Percentiles rank a stretch among this genome's conserved stretches.
phyloP scores from a whole-genome alignment of 371 early-diverging fungal genomes.

The Dinochytrium kinnereticum region DNA sequence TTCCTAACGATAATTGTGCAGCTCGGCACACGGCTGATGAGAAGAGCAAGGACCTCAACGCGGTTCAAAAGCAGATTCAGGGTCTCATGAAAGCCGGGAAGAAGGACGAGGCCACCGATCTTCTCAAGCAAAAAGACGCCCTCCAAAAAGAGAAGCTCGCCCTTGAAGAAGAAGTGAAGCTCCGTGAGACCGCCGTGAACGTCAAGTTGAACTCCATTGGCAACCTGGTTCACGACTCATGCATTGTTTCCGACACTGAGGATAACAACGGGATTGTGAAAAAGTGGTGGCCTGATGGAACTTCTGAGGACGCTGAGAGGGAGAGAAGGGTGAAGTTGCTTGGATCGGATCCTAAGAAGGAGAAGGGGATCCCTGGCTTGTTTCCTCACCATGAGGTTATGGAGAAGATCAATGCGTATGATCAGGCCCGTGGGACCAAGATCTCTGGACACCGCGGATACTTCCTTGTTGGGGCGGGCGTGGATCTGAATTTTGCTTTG shows the following conservation, averaged over 20 bases:
- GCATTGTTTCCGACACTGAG: constrained; percentile 90
- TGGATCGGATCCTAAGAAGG: constrained; percentile 36
- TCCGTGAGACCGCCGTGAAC: constrained; percentile 75
- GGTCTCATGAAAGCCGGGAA: constrained; percentile 78
- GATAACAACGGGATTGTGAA: constrained; percentile 49
- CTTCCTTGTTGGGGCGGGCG: constrained; percentile 95
- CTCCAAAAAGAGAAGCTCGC: constrained; percentile 74
- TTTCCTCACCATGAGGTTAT: constrained; percentile 94
- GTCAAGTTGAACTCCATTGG: constrained; percentile 82
- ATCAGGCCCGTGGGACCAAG: constrained; percentile 70
- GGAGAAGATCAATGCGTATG: constrained; percentile 79
- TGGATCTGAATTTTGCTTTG: constrained; percentile 95
- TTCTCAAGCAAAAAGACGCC: constrained; percentile 75
- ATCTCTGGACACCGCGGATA: constrained; percentile 99
- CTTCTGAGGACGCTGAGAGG: constrained; percentile 45
- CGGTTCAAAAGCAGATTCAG: constrained; percentile 90
- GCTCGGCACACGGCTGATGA: constrained; percentile 87
- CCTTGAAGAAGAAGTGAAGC: constrained; percentile 59
- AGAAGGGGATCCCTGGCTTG: constrained; percentile 60
- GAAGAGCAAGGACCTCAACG: constrained; percentile 89
- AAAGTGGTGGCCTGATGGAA: constrained; percentile 59
- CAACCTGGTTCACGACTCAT: constrained; percentile 95
- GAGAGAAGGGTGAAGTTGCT: constrained; percentile 38
- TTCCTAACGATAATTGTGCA: no score
- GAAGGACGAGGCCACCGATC: constrained; percentile 85